Base-by-base conservation (phyloP, 257 asterid species). In the Solanum piurae region DNA sequence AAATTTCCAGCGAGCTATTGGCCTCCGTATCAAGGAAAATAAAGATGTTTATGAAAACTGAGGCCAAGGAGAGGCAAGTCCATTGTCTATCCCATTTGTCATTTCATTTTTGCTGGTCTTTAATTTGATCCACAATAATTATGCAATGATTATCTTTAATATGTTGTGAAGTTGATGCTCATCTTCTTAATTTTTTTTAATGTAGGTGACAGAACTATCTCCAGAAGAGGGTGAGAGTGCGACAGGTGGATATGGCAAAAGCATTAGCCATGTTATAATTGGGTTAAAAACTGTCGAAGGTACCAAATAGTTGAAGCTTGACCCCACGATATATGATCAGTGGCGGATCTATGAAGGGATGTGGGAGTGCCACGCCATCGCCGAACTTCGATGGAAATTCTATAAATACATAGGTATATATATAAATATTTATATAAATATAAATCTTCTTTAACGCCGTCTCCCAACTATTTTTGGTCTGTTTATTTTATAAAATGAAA, bases 281-380 rank as follows among this genome's bases (percentile, higher is more conserved):
- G 99, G 99, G 80, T 89, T 96, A 96, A 96, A 96, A 91, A 96
- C 98, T 83, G 98, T 96, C 69, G 95, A 94, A 89, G 99, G 99
- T 77, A 96, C 98, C 68, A 96, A 94, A 89, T 98, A 96, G 83
- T 88, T 95, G 92, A 96, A 94, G 96, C 91, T 96, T 90, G 99
- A 96, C 89, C 99, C 98, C 3, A 94, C 99, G 36, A 95, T 95
- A 84, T 96, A 95, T 82, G 31, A 29, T 42, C 29, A 29, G 29
- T 29, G 29, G 29, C 29, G 29, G 29, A 29, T 29, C 29, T 29
- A 29, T 29, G 29, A 29, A 29, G 29, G 29, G 29, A 29, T 29
- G 29, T 29, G 29, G 29, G 1, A 1, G 29, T 29, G 29, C 29
- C 29, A 29, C 29, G 29, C 29, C 29, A 29, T 29, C 29, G 1